phyloP scores from a whole-genome alignment of 148 eudicot genomes.

The Amaranthus cruentus region DNA sequence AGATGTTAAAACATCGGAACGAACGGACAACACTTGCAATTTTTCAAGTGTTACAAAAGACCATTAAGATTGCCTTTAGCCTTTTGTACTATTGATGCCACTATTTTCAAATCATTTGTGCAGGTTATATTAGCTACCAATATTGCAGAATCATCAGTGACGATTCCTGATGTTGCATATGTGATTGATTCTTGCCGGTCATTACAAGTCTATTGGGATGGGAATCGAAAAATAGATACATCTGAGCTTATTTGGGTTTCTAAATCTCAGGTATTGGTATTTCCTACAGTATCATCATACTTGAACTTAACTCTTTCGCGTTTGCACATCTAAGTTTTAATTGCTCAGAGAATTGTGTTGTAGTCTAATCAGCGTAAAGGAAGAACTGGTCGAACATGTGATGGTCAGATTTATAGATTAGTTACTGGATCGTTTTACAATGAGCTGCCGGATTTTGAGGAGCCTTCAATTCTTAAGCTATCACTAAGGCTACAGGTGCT shows the following conservation, averaged over 20 bases:
- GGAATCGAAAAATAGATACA: conserved; percentile 51
- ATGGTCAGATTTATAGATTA: conserved; percentile 77
- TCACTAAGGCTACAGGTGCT: conserved; percentile 82
- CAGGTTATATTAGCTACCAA: conserved; percentile 98
- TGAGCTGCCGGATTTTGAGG: conserved; percentile 53
- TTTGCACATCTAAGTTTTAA: conserved; percentile 1
- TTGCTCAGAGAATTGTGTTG: conserved; percentile 13
- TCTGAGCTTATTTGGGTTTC: conserved; percentile 90
- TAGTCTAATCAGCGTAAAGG: conserved; percentile 96
- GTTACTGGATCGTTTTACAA: conserved; percentile 66
- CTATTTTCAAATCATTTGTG: conserved; percentile 17
- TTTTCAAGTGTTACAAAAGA: neutral
- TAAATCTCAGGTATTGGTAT: conserved; percentile 72
- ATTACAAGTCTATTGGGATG: conserved; percentile 85
- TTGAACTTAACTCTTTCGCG: neutral
- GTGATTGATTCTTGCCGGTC: conserved; percentile 94
- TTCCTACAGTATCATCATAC: neutral
- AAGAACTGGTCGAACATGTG: conserved; percentile 96
- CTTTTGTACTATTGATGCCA: conserved; percentile 14
- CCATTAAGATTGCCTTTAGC: neutral
- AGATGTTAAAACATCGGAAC: no score
- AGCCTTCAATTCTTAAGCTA: conserved; percentile 67
- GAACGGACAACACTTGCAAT: neutral
- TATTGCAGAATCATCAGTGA: conserved; percentile 97
- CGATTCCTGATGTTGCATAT: conserved; percentile 91